Conservation (phyloP, 2,329 filamentous ascomycete genomes). For the Talaromyces sp. region DNA sequence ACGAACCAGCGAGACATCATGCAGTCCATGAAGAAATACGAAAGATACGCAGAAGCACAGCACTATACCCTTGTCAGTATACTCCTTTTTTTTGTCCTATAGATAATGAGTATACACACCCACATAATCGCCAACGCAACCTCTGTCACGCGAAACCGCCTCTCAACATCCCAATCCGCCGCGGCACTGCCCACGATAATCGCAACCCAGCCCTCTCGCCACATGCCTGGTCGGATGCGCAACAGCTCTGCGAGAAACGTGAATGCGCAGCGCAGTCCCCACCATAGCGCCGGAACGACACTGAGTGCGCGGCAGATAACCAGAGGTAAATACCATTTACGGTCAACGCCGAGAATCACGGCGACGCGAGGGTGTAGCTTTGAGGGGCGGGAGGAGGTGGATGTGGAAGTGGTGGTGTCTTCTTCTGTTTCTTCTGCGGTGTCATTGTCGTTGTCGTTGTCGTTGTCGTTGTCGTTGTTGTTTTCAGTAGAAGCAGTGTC, state of each 20-base stretch:
- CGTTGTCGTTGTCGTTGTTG: neutral
- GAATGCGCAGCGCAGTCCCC: slow-evolving; percentile 64
- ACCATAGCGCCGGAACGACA: slow-evolving; percentile 66
- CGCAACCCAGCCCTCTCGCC: slow-evolving; percentile 37
- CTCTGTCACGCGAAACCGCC: slow-evolving; percentile 59
- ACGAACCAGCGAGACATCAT: slow-evolving; percentile 75
- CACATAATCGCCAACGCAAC: slow-evolving; percentile 68
- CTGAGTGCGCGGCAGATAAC: slow-evolving; percentile 69
- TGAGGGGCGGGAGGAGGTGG: slow-evolving; percentile 15
- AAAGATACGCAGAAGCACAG: slow-evolving; percentile 70
- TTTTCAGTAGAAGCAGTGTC: neutral
- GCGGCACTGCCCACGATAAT: slow-evolving; percentile 34
- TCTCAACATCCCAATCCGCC: slow-evolving; percentile 42
- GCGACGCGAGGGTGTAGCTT: slow-evolving; percentile 70
- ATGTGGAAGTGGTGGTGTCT: neutral
- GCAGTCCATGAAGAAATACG: slow-evolving; percentile 79
- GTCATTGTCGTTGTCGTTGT: neutral
- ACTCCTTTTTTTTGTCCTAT: neutral
- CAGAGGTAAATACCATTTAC: slow-evolving; percentile 68
- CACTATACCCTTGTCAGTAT: slow-evolving; percentile 48
- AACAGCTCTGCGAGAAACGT: slow-evolving; percentile 64
- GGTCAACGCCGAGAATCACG: slow-evolving; percentile 69
- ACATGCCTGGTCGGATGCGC: slow-evolving; percentile 40
- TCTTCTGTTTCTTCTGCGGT: neutral
- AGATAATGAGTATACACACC: slow-evolving; percentile 47